These are phyloP conservation scores for Phialophora verrucosa DNA, from an alignment of 2,329 filamentous ascomycete species.

Conservation along the genomic window DNA sequence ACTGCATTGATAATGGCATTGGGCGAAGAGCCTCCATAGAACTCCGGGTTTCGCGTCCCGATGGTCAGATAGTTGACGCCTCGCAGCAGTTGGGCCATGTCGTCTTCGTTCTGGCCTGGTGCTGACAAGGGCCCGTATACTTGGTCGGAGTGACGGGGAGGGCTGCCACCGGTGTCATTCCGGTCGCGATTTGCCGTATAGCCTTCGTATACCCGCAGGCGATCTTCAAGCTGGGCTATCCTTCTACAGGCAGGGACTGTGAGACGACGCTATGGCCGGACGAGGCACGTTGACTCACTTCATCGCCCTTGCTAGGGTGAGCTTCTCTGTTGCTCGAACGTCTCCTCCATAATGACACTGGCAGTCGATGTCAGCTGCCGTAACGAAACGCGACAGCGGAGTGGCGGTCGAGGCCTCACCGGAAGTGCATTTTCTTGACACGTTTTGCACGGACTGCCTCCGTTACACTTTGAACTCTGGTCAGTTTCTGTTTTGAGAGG, in stretches of 20 bases:
- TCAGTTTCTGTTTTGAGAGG: not conserved
- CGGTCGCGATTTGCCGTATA: not conserved
- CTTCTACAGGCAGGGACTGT: not conserved
- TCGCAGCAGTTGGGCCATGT: conserved; percentile 22
- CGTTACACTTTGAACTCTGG: conserved; percentile 2
- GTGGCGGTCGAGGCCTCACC: not conserved
- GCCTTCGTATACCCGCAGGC: conserved; percentile 24
- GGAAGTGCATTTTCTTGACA: conserved; percentile 6
- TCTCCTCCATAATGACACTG: conserved; percentile 23
- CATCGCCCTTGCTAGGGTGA: conserved; percentile 26
- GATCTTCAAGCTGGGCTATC: conserved; percentile 28
- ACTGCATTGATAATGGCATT: conserved; percentile 25
- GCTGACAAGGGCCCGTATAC: conserved; percentile 4
- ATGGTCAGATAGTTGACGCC: conserved; percentile 22
- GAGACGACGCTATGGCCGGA: not conserved
- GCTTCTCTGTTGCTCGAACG: conserved; percentile 11
- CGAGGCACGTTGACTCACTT: conserved; percentile 6
- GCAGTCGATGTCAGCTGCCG: conserved; percentile 4
- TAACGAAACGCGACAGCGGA: not conserved
- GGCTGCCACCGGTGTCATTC: not conserved
- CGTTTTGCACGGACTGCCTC: conserved; percentile 14
- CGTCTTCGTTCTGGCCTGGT: conserved; percentile 15
- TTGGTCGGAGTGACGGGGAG: not conserved
- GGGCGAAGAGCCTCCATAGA: conserved; percentile 26
- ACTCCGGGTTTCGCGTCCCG: conserved; percentile 19